Evolutionary conservation across 2,329 filamentous ascomycete species (phyloP).

Genomic region (Didymella exigua): DNA sequence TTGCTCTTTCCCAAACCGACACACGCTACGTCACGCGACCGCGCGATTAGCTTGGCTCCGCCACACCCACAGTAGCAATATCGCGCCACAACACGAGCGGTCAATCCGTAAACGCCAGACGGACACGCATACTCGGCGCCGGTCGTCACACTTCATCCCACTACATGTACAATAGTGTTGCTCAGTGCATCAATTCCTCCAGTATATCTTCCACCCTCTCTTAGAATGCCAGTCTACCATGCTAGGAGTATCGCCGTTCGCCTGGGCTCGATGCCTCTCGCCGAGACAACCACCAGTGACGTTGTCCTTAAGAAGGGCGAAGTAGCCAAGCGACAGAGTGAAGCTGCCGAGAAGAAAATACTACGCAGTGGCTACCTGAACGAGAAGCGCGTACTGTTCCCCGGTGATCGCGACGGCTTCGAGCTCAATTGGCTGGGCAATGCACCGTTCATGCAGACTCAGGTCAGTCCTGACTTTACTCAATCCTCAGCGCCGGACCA

Average conservation of each 20-base stretch:
- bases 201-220: not conserved
- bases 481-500: not conserved
- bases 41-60: conserved; percentile 11
- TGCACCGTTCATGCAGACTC: conserved; percentile 42
- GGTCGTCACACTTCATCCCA: not conserved
- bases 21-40: conserved; percentile 23
- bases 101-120: conserved; percentile 8
- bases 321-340: conserved; percentile 25
- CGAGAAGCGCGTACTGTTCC: conserved; percentile 35
- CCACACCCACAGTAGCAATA: conserved; percentile 10
- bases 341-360: conserved; percentile 30
- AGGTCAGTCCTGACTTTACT: conserved; percentile 16
- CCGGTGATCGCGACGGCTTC: conserved; percentile 28
- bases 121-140: not conserved
- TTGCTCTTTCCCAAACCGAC: conserved; percentile 19
- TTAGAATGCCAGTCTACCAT: conserved; percentile 42
- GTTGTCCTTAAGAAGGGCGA: conserved; percentile 31
- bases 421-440: conserved; percentile 38
- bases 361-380: conserved; percentile 25
- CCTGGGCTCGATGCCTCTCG: conserved; percentile 34
- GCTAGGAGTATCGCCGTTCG: conserved; percentile 33
- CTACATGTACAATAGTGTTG: conserved; percentile 1
- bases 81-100: not conserved
- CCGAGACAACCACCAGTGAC: conserved; percentile 32
- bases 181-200: not conserved